Percentiles rank a stretch among this genome's conserved stretches.
Conservation (phyloP, 192 early-diverging fungal species). For the Entomortierella chlamydospora region DNA sequence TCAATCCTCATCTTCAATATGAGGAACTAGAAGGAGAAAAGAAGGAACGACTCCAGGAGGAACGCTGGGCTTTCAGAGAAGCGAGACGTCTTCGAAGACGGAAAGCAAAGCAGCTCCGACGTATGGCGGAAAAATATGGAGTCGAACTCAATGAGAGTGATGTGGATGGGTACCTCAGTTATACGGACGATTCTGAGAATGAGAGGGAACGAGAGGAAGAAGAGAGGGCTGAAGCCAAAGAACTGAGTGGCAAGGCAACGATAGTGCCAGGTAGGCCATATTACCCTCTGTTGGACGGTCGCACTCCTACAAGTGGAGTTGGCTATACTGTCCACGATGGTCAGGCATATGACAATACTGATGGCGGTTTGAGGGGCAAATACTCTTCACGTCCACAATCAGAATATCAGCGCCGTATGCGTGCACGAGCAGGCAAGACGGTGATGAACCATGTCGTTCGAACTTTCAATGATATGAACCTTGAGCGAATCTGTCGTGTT, state of each 20-base stretch:
- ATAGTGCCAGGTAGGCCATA: not conserved
- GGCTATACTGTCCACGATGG: not conserved
- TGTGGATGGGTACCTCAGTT: conserved; percentile 10
- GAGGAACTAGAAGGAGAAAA: conserved; percentile 41
- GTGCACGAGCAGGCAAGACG: not conserved
- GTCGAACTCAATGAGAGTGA: not conserved
- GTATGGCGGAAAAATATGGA: not conserved
- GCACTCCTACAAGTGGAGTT: not conserved
- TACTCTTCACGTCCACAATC: not conserved
- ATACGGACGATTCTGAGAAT: not conserved
- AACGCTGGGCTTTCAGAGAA: conserved; percentile 17
- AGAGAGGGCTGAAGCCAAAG: not conserved
- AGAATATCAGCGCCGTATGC: not conserved
- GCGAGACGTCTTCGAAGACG: not conserved
- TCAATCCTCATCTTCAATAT: conserved; percentile 63
- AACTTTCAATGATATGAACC: not conserved
- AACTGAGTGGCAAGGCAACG: not conserved
- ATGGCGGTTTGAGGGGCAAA: not conserved
- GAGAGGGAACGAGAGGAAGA: not conserved
- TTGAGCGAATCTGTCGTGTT: not conserved
- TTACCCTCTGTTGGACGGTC: not conserved
- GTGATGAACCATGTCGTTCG: not conserved
- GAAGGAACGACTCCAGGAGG: not conserved
- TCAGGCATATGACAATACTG: not conserved
- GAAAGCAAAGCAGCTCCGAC: not conserved